A percentile compares a stretch with the other conserved stretches of the same genome.
These are phyloP conservation scores for Spergularia bocconei DNA, from an alignment of 148 eudicot genomes.

Conservation along the genomic window DNA sequence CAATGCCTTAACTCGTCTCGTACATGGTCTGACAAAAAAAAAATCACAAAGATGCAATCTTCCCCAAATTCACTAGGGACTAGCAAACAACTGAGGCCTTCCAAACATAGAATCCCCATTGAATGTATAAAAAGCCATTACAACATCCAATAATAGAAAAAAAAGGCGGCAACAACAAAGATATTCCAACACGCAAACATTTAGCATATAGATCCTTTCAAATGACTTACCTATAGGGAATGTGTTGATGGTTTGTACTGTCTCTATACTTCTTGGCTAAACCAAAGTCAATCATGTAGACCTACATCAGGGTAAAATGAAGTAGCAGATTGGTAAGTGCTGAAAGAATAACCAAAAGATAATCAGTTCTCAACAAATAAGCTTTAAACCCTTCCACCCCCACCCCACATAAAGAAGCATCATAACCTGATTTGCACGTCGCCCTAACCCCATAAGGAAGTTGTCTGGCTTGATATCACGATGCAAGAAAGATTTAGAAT, in stretches of 20 bases:
- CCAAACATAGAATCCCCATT: background rate
- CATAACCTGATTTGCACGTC: slow-evolving; percentile 95
- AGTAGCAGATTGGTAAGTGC: slow-evolving; percentile 11
- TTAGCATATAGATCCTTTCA: background rate
- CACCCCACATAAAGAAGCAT: background rate
- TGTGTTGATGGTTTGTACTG: slow-evolving; percentile 87
- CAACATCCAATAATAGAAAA: background rate
- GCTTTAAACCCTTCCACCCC: background rate
- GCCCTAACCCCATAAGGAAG: slow-evolving; percentile 97
- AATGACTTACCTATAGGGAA: slow-evolving; percentile 74
- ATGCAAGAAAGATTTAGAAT: slow-evolving; percentile 89
- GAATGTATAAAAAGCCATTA: background rate
- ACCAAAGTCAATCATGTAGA: slow-evolving; percentile 94
- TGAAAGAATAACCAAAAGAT: background rate
- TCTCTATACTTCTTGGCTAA: slow-evolving; percentile 97
- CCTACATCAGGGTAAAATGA: slow-evolving; percentile 44
- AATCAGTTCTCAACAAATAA: background rate
- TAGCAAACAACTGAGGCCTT: background rate
- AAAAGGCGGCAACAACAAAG: background rate
- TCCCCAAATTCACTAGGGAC: too few species aligned
- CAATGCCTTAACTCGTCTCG: background rate
- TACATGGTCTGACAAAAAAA: background rate
- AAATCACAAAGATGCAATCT: background rate
- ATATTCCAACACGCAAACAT: background rate
- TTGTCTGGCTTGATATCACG: slow-evolving; percentile 99